phyloP scores from a whole-genome alignment of 805 yeast species.

The Nakazawaea populi region DNA sequence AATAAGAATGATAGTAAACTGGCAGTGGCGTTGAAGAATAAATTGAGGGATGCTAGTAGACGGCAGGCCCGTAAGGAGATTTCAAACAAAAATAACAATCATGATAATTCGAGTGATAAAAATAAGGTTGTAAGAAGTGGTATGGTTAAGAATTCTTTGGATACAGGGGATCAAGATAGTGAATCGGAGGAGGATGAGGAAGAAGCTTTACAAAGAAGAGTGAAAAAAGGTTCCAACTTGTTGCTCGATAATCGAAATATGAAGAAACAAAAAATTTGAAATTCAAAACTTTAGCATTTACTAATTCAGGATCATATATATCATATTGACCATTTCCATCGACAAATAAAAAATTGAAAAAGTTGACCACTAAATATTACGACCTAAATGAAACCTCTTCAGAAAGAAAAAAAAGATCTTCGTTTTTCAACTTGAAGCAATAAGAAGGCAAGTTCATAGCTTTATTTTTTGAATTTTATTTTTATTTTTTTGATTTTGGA shows the following conservation, averaged over 20 bases:
- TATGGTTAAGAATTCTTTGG: not conserved
- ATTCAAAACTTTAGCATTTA: too few relatives aligned
- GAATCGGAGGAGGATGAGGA: conserved; percentile 6
- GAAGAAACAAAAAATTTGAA: not conserved
- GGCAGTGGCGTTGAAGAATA: conserved; percentile 21
- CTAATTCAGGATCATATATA: too few relatives aligned
- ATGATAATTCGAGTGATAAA: not conserved
- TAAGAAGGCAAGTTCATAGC: too few relatives aligned
- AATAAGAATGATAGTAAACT: conserved; percentile 10
- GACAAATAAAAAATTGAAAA: too few relatives aligned
- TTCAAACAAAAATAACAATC: not conserved
- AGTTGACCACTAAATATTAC: too few relatives aligned
- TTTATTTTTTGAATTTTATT: too few relatives aligned
- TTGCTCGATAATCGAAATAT: conserved; percentile 8
- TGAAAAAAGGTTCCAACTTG: conserved; percentile 12
- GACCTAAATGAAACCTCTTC: too few relatives aligned
- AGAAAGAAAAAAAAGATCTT: too few relatives aligned
- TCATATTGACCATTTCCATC: too few relatives aligned
- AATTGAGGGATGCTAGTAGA: conserved; percentile 19
- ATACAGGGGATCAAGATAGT: not conserved
- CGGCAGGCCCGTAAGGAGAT: not conserved
- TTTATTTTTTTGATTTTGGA: too few relatives aligned
- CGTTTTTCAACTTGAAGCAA: too few relatives aligned
- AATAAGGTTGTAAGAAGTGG: not conserved
- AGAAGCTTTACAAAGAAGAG: conserved; percentile 2